phyloP scores from a whole-genome alignment of 257 asterid species.

The Forsythia viridissima region DNA sequence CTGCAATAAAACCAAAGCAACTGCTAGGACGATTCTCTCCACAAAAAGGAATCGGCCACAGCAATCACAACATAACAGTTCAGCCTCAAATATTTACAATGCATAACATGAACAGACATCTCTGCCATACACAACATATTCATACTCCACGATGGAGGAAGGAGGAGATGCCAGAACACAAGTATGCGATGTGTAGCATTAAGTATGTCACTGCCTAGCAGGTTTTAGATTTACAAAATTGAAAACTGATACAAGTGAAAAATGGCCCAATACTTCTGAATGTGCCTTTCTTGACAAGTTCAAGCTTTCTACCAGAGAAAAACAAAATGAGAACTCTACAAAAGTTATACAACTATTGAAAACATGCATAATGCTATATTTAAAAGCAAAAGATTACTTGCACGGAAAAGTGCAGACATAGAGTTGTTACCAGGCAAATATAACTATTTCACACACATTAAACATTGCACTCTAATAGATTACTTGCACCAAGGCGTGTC shows the following conservation, averaged over 20 bases:
- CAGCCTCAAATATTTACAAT: too few relatives aligned
- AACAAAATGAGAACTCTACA: neutral
- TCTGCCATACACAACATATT: neutral
- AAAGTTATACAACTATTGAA: neutral
- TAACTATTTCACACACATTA: neutral
- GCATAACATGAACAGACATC: too few relatives aligned
- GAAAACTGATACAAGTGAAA: neutral
- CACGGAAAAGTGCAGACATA: neutral
- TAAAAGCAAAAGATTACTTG: neutral
- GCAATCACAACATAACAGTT: too few relatives aligned
- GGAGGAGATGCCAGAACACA: neutral
- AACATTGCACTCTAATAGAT: neutral
- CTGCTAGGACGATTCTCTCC: slow-evolving; percentile 5
- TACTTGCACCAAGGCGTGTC: neutral
- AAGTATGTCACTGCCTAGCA: neutral
- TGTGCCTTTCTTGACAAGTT: neutral
- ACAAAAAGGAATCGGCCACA: neutral
- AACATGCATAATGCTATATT: too few relatives aligned
- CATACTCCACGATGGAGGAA: neutral
- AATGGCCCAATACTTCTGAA: neutral
- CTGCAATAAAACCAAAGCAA: neutral
- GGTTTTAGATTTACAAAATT: neutral
- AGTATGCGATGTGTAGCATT: neutral
- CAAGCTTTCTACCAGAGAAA: neutral
- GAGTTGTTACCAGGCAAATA: neutral